Percentiles rank a stretch among this genome's conserved stretches.
These are phyloP conservation scores for Calocybe indica DNA, from an alignment of 768 basidiomycete genomes.

Conservation along the genomic window DNA sequence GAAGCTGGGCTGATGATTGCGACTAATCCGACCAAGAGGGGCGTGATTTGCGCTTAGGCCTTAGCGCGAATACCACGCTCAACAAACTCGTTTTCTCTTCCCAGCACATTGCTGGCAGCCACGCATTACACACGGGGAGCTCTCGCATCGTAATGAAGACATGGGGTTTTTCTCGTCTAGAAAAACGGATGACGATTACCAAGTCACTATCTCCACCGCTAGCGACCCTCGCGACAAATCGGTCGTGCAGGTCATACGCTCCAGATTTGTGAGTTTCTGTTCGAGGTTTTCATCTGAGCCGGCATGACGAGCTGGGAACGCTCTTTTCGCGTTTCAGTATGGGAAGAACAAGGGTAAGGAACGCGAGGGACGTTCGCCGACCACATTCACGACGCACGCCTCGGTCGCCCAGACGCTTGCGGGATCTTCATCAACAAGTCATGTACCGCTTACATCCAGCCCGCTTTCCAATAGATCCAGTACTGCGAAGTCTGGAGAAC, in stretches of 20 bases:
- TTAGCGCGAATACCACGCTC: too few relatives aligned
- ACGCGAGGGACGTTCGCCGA: slow-evolving; percentile 30
- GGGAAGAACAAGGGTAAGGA: slow-evolving; percentile 56
- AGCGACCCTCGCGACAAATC: slow-evolving; percentile 29
- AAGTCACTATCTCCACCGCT: slow-evolving; percentile 14
- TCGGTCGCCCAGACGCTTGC: slow-evolving; percentile 33
- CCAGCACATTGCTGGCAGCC: not conserved
- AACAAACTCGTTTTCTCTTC: not conserved
- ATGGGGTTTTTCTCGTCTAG: slow-evolving; percentile 52
- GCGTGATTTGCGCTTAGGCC: too few relatives aligned
- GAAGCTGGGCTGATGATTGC: too few relatives aligned
- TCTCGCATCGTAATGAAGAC: slow-evolving; percentile 29
- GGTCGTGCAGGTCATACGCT: slow-evolving; percentile 53
- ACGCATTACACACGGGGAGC: not conserved
- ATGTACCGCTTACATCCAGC: slow-evolving; percentile 15
- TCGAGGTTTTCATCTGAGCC: not conserved
- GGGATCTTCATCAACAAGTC: slow-evolving; percentile 18
- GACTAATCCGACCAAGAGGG: too few relatives aligned
- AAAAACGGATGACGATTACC: slow-evolving; percentile 31
- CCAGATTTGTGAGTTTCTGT: slow-evolving; percentile 49
- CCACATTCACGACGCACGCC: slow-evolving; percentile 23
- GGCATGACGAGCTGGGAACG: not conserved
- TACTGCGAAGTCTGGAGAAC: slow-evolving; percentile 13
- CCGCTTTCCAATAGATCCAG: slow-evolving; percentile 17
- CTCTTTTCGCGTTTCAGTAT: slow-evolving; percentile 29